These are phyloP conservation scores for Annulohypoxylon stygium DNA, from an alignment of 495 filamentous ascomycete genomes.

Conservation along the genomic window DNA sequence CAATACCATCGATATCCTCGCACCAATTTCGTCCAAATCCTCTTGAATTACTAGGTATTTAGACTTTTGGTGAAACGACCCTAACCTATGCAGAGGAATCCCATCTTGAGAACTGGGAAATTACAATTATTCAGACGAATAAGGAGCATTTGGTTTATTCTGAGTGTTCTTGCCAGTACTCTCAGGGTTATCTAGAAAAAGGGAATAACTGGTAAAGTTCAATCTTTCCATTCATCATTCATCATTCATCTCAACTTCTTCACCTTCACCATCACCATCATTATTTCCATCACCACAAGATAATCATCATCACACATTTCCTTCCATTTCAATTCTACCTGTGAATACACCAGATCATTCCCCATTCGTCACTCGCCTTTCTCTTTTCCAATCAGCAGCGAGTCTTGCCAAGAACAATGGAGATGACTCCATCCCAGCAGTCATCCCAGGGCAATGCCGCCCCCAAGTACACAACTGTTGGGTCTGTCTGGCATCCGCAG, in stretches of 20 bases:
- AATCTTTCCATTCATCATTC: neutral
- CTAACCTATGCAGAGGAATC: neutral
- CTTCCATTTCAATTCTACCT: neutral
- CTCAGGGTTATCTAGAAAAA: neutral
- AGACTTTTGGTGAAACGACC: neutral
- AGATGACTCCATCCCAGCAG: conserved; percentile 2
- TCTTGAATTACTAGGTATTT: neutral
- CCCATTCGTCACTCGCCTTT: neutral
- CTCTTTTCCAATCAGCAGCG: neutral
- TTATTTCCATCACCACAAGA: conserved; percentile 19
- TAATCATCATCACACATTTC: conserved; percentile 22
- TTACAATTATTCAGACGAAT: neutral
- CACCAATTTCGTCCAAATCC: too few relatives aligned
- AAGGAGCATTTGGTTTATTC: neutral
- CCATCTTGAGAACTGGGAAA: neutral
- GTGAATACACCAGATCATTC: neutral
- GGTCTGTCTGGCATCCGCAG: conserved; percentile 60
- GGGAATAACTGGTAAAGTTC: neutral
- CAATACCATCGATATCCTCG: neutral
- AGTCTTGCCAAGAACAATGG: conserved; percentile 28
- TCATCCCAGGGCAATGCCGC: neutral
- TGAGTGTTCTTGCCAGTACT: neutral
- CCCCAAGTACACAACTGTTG: conserved; percentile 60
- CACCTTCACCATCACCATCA: conserved; percentile 20
- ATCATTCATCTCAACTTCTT: conserved; percentile 1